Evolutionary conservation across 306 rosid species (phyloP).

Genomic region (Hylodesmum podocarpum): DNA sequence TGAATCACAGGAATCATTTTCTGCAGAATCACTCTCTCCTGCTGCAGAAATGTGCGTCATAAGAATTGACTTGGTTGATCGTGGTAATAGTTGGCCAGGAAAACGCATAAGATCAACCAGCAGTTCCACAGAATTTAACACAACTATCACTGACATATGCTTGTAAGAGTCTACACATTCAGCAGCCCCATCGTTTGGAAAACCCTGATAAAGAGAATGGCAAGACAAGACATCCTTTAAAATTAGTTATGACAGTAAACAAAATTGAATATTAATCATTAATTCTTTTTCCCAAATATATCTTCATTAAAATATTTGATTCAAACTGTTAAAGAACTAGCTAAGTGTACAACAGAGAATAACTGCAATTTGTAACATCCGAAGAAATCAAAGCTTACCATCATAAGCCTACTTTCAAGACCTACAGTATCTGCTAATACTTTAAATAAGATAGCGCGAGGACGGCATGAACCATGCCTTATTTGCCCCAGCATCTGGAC

Average conservation of each 20-base stretch:
- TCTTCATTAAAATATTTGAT: neutral
- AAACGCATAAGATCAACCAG: slow-evolving; percentile 94
- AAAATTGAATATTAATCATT: slow-evolving; percentile 16
- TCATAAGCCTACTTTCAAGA: slow-evolving; percentile 83
- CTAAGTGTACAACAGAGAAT: neutral
- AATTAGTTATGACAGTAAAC: slow-evolving; percentile 10
- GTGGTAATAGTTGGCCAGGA: slow-evolving; percentile 87
- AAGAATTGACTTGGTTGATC: slow-evolving; percentile 78
- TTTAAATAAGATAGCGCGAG: slow-evolving; percentile 94
- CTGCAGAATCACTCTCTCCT: slow-evolving; percentile 99
- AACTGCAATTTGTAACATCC: slow-evolving; percentile 1
- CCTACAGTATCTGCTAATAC: slow-evolving; percentile 92
- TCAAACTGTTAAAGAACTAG: neutral
- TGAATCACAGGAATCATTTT: slow-evolving; percentile 97
- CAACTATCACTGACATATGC: slow-evolving; percentile 92
- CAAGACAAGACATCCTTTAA: slow-evolving; percentile 27
- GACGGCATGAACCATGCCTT: slow-evolving; percentile 91
- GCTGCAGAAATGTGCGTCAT: slow-evolving; percentile 93
- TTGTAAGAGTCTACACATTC: slow-evolving; percentile 82
- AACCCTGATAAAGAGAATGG: slow-evolving; percentile 61
- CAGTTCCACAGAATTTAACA: slow-evolving; percentile 76
- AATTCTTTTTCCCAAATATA: slow-evolving; percentile 7
- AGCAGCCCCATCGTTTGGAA: slow-evolving; percentile 79
- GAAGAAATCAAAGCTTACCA: slow-evolving; percentile 61
- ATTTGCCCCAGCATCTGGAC: slow-evolving; percentile 87